These are phyloP conservation scores for Apiospora kogelbergensis DNA, from an alignment of 2,329 filamentous ascomycete genomes.

Conservation along the genomic window DNA sequence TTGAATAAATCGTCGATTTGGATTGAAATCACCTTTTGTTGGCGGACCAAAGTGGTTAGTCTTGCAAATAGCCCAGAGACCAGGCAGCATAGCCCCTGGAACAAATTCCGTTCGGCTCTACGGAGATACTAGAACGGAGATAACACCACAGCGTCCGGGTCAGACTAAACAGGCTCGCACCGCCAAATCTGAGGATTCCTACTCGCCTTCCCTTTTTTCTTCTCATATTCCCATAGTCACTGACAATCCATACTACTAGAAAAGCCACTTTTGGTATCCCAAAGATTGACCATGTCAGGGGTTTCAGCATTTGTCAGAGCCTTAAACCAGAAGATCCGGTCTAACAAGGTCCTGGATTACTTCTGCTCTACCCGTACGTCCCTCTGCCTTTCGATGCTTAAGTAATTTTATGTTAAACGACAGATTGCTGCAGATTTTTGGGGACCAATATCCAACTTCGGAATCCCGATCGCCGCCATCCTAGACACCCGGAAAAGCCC, in stretches of 20 bases:
- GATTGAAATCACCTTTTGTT: neutral
- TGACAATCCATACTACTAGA: too few species aligned
- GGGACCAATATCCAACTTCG: constrained; percentile 63
- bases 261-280: too few species aligned
- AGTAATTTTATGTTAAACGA: neutral
- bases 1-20: neutral
- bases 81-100: neutral
- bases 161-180: neutral
- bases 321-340: neutral
- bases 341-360: neutral
- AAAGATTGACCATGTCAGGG: neutral
- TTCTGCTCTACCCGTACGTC: neutral
- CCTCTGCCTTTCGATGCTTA: neutral
- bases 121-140: neutral
- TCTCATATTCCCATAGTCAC: neutral
- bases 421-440: constrained; percentile 54
- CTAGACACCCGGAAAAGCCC: constrained; percentile 60
- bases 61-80: neutral
- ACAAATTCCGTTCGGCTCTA: neutral
- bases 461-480: constrained; percentile 59
- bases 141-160: neutral
- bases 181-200: too few species aligned
- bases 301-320: neutral
- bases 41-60: neutral
- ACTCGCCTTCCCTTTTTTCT: neutral